Base-by-base conservation (phyloP, 768 basidiomycete genomes). In the Sarcodon aspratus region DNA sequence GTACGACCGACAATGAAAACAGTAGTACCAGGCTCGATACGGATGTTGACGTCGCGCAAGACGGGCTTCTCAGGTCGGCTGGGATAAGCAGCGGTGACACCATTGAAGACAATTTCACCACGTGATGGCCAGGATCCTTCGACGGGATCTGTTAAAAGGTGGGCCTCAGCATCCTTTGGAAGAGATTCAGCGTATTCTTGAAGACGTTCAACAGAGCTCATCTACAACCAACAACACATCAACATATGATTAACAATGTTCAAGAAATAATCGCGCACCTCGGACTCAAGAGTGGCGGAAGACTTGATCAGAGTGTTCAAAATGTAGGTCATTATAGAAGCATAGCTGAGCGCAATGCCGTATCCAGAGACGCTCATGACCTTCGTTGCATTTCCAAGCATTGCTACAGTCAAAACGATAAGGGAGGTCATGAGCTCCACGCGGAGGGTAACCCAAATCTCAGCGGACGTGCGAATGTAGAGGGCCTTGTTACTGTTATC, bases 1-100 rank as follows among this genome's bases (percentile, higher is more conserved):
- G 72, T 73, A 4, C 67, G 70, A 11, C 75, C 75, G 46, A 76
- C 75, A 44, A 77, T 69, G 60, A 73, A 77, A 0, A 75, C 75
- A 42, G 68, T 74, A 50, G 76, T 75, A 1, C 66, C 61, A 0
- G 72, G 64, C 21, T 74, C 72, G n/a, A 77, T 57, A 59, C 71
- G 74, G 36, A 77, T 56, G 11, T 64, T 63, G 33, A 74, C 68
- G 51, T 72, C 59, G 9, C 54, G 43, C n/a, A 77, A 61, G 7
- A 69, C 72, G 6, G 64, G 61, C 1, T 62, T 57, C 12, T 65
- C 65, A 1, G 74, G 73, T 9, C 75, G 65, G 1, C 74, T 71
- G 3, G 75, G 73, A 50, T 76, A 74, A 6, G 49, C 52, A 35
- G 59, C 57, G 10, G 44, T 48, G 10, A 63, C 57, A 42, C 72